Evolutionary conservation across 2,329 filamentous ascomycete genomes (phyloP).

Genomic region (Magnaporthiopsis rhizophila): DNA sequence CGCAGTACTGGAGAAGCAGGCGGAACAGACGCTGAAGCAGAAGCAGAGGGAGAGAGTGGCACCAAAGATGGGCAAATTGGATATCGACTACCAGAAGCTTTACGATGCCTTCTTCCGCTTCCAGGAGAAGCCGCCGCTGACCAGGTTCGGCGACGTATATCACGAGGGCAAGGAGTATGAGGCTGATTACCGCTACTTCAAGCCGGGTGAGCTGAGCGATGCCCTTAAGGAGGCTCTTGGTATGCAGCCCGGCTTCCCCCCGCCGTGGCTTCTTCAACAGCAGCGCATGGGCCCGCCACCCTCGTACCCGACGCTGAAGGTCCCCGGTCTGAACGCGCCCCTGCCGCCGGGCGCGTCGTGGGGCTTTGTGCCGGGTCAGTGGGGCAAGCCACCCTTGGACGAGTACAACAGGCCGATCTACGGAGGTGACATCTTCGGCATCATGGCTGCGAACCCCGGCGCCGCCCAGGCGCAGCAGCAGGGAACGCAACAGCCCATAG

Average conservation of each 20-base stretch:
- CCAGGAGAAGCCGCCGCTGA: constrained; percentile 91
- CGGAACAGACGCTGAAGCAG: constrained; percentile 83
- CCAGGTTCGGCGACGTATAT: constrained; percentile 96
- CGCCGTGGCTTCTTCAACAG: constrained; percentile 95
- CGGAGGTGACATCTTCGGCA: constrained; percentile 90
- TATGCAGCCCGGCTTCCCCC: constrained; percentile 86
- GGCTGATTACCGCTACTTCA: constrained; percentile 83
- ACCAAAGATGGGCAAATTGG: constrained; percentile 92
- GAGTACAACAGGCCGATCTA: constrained; percentile 88
- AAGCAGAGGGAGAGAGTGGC: constrained; percentile 91
- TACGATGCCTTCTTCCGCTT: constrained; percentile 98
- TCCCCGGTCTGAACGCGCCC: constrained; percentile 88
- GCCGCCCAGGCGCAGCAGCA: constrained; percentile 18
- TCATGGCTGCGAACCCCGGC: constrained; percentile 37
- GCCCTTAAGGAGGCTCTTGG: constrained; percentile 86
- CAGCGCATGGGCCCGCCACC: constrained; percentile 90
- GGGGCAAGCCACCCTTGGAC: constrained; percentile 91
- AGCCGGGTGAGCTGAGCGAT: constrained; percentile 83
- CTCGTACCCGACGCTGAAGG: constrained; percentile 90
- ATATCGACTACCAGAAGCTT: constrained; percentile 97
- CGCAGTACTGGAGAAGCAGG: constrained; percentile 91
- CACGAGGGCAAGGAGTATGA: constrained; percentile 99
- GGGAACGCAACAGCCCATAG: constrained; percentile 32
- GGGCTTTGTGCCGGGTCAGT: constrained; percentile 93
- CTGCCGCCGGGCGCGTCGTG: constrained; percentile 82